phyloP scores from a whole-genome alignment of 345 rosid species.

The Corymbia maculata region DNA sequence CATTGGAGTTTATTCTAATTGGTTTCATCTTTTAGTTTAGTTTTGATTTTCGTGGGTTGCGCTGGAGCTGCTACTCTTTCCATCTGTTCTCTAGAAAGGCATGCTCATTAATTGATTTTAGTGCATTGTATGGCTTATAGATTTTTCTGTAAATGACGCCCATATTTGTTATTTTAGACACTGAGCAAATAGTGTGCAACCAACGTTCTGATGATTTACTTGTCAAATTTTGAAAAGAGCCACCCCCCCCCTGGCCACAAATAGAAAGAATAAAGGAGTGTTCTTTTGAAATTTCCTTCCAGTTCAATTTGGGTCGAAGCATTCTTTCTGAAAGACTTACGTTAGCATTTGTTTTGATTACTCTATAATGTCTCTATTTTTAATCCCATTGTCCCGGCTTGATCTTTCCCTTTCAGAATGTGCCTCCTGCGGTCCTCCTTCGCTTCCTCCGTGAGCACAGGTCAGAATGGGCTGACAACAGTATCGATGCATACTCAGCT shows the following conservation, averaged over 20 bases:
- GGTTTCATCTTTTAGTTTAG: background rate
- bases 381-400: background rate
- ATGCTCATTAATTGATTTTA: background rate
- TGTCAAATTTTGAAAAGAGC: background rate
- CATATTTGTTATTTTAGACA: background rate
- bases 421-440: slow-evolving; percentile 95
- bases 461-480: slow-evolving; percentile 99
- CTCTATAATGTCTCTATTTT: background rate
- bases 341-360: background rate
- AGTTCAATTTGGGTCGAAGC: background rate
- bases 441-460: slow-evolving; percentile 95
- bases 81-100: background rate
- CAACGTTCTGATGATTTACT: background rate
- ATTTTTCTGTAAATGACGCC: background rate
- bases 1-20: background rate
- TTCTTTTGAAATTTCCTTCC: background rate
- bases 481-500: slow-evolving; percentile 87
- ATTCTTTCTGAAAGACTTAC: background rate
- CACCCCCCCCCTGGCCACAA: background rate
- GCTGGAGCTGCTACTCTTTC: background rate
- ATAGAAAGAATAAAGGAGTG: background rate
- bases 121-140: background rate
- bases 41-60: background rate
- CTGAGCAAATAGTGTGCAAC: background rate
- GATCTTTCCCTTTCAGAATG: slow-evolving; percentile 39